Evolutionary conservation across 345 rosid genomes (phyloP).

Genomic region (Garcia nutans): DNA sequence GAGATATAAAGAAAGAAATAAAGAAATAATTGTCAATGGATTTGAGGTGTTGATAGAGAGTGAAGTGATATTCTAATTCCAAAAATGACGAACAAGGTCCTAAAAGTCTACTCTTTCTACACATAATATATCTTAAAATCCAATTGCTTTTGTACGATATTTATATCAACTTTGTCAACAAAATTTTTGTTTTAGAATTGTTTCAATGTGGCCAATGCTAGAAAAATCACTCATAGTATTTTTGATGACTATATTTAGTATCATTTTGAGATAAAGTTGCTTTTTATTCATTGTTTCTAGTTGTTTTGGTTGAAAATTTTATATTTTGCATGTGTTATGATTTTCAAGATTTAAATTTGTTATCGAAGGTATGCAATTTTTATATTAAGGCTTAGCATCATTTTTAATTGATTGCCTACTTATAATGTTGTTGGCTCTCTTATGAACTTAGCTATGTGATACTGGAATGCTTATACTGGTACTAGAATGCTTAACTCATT

Average conservation of each 20-base stretch:
- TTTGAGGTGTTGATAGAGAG: too few relatives aligned
- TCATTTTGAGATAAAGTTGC: slow-evolving; percentile 27
- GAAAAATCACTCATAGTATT: slow-evolving; percentile 16
- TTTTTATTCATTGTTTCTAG: slow-evolving; percentile 17
- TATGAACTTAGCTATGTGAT: too few relatives aligned
- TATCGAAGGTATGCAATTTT: not conserved
- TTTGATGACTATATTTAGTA: slow-evolving; percentile 35
- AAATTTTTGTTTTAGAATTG: slow-evolving; percentile 22
- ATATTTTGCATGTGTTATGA: slow-evolving; percentile 15
- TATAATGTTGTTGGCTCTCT: not conserved
- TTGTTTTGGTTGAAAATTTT: slow-evolving; percentile 11
- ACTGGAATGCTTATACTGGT: not conserved
- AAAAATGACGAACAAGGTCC: too few relatives aligned
- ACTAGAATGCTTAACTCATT: not conserved
- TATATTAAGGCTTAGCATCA: too few relatives aligned
- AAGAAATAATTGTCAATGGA: too few relatives aligned
- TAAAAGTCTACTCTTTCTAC: too few relatives aligned
- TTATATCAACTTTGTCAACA: slow-evolving; percentile 36
- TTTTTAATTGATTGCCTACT: too few relatives aligned
- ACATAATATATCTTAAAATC: not conserved
- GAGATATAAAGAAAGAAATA: too few relatives aligned
- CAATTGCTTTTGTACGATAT: slow-evolving; percentile 27
- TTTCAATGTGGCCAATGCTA: slow-evolving; percentile 22
- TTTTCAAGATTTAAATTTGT: slow-evolving; percentile 16
- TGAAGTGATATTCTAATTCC: too few relatives aligned